phyloP scores from a whole-genome alignment of 1,139 yeast genomes.

The Blastobotrys malaysiensis region DNA sequence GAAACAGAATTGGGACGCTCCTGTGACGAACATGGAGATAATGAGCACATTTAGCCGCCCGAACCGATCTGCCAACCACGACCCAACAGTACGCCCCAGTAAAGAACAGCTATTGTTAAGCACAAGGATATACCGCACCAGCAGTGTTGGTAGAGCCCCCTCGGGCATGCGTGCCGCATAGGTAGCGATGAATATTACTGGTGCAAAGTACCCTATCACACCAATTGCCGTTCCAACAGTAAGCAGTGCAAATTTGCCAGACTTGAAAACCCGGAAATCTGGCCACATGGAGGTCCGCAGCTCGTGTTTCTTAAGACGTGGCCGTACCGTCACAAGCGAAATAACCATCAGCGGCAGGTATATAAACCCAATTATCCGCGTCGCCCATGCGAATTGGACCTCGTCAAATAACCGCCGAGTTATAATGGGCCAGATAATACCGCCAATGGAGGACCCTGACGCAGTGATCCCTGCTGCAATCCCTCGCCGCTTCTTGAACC shows the following conservation, averaged over 20 bases:
- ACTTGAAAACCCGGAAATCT: slow-evolving; percentile 19
- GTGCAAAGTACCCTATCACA: slow-evolving; percentile 36
- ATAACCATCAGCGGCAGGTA: slow-evolving; percentile 37
- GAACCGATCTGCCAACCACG: slow-evolving; percentile 8
- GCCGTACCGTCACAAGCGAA: slow-evolving; percentile 31
- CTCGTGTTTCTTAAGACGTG: slow-evolving; percentile 24
- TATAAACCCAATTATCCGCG: slow-evolving; percentile 43
- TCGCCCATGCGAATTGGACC: slow-evolving; percentile 51
- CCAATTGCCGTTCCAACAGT: slow-evolving; percentile 24
- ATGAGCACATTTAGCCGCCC: slow-evolving; percentile 9
- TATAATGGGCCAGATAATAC: slow-evolving; percentile 49
- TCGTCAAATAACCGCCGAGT: slow-evolving; percentile 33
- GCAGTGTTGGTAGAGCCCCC: slow-evolving; percentile 32
- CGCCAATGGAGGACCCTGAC: slow-evolving; percentile 61
- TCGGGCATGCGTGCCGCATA: slow-evolving; percentile 36
- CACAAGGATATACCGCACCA: slow-evolving; percentile 34
- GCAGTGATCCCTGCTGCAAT: slow-evolving; percentile 54
- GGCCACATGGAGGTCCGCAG: slow-evolving; percentile 16
- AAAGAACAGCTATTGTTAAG: slow-evolving; percentile 44
- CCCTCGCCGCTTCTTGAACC: slow-evolving; percentile 50
- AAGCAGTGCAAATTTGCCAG: slow-evolving; percentile 15
- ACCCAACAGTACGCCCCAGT: slow-evolving; percentile 41
- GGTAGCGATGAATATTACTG: slow-evolving; percentile 39
- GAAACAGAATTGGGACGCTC: slow-evolving; percentile 8
- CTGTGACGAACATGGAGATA: slow-evolving; percentile 5